Evolutionary conservation across 768 basidiomycete genomes (phyloP).

Genomic region (Leucocoprinus sp.): DNA sequence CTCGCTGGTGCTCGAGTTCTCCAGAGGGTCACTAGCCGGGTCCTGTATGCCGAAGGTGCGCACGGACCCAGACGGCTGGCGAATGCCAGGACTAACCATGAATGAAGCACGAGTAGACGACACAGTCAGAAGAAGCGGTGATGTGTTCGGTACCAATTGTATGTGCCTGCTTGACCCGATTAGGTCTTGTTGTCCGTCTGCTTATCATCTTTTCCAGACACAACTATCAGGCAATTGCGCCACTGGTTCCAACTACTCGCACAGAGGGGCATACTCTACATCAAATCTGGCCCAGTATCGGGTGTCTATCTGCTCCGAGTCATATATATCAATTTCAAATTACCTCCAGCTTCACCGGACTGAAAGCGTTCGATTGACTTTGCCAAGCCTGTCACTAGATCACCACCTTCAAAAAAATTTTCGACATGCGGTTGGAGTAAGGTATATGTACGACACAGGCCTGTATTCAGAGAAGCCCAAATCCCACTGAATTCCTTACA

Average conservation of each 20-base stretch:
- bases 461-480: not conserved
- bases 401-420: not conserved
- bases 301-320: not conserved
- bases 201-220: too few relatives aligned
- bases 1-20: constrained; percentile 7
- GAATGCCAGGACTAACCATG: constrained; percentile 8
- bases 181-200: too few relatives aligned
- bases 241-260: too few relatives aligned
- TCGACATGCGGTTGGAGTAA: constrained; percentile 3
- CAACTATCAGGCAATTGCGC: too few relatives aligned
- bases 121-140: too few relatives aligned
- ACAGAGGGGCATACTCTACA: not conserved
- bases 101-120: constrained; percentile 3
- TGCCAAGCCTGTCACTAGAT: not conserved
- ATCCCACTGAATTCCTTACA: not conserved
- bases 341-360: not conserved
- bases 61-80: constrained; percentile 9
- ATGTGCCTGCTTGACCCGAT: too few relatives aligned
- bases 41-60: constrained; percentile 15
- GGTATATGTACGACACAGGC: not conserved
- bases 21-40: constrained; percentile 2
- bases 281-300: not conserved
- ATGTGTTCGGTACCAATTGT: too few relatives aligned
- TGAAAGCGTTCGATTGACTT: not conserved
- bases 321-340: not conserved